Evolutionary conservation across 257 asterid species (phyloP), one percentile per base, ranked within the genome.

Genomic region (Gentiana dahurica): DNA sequence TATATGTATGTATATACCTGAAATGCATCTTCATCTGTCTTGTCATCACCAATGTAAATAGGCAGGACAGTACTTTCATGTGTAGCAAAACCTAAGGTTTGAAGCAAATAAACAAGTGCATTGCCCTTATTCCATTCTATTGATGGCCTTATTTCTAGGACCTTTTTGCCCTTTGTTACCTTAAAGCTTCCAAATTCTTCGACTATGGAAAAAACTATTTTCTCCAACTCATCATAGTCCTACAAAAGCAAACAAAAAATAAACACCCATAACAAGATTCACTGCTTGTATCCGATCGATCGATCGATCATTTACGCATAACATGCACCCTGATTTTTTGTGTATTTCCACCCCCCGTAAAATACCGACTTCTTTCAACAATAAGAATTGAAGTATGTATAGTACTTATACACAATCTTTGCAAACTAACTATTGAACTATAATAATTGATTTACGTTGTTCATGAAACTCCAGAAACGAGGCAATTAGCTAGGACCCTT

Each of bases 1-100:
- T 5, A 39, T 39, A 8, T 39, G 8, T 8, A 39, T 41, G 8
- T 8, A 39, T 41, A 10, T 57, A 88, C 97, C 94, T 81, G 78
- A 52, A 89, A 89, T 2, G 92, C 97, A 57, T 89, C 97, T 75
- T 89, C 97, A 12, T 89, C 97, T 5, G 94, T 83, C 60, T 60
- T 76, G 65, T 89, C 97, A 52, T 86, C 97, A 4, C 97, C 95
- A 0, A 89, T 72, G 54, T 81, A 89, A 41, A 89, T 36, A 0
- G 97, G 89, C 59, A 86, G 55, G 65, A 83, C 89, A 24, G 69
- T 56, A 61, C 36, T 38, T 2, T 81, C 77, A 5, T 1, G 46
- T 38, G 75, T 50, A 2, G 80, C 50, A 51, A 80, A 75, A 0
- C 94, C 95, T 7, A 84, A 64, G 2, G 84, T 77, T 37, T 86